Percentiles rank a stretch among this genome's conserved stretches.
These are phyloP conservation scores for Candida ponderosae DNA, from an alignment of 805 yeast genomes.

Conservation along the genomic window DNA sequence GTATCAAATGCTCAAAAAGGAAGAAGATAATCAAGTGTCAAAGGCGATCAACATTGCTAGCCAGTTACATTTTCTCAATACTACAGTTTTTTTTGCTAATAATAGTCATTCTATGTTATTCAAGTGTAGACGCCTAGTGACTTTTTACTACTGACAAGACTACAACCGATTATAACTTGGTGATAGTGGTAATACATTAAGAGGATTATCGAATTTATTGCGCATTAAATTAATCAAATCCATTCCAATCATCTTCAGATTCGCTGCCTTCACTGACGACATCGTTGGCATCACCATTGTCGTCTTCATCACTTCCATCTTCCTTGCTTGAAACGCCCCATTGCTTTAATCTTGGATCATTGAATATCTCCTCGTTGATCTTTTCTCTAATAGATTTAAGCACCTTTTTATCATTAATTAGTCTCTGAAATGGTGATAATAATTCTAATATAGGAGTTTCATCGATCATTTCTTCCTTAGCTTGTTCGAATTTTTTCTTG, in stretches of 20 bases:
- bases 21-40: too few relatives aligned
- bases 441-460: slow-evolving; percentile 47
- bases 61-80: too few relatives aligned
- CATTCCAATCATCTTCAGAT: slow-evolving; percentile 32
- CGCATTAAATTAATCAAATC: slow-evolving; percentile 25
- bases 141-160: too few relatives aligned
- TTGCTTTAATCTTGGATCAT: slow-evolving; percentile 50
- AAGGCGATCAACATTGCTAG: too few relatives aligned
- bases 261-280: slow-evolving; percentile 14
- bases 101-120: too few relatives aligned
- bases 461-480: slow-evolving; percentile 27
- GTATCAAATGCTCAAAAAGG: too few relatives aligned
- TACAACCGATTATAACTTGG: too few relatives aligned
- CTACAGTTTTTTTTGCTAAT: too few relatives aligned
- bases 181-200: too few relatives aligned
- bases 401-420: slow-evolving; percentile 38
- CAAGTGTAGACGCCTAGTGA: too few relatives aligned
- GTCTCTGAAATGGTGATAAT: slow-evolving; percentile 50
- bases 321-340: slow-evolving; percentile 46
- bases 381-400: slow-evolving; percentile 60
- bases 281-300: slow-evolving; percentile 20
- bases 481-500: slow-evolving; percentile 19
- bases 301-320: slow-evolving; percentile 17
- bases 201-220: too few relatives aligned
- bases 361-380: slow-evolving; percentile 57